Conservation (phyloP, 108 stramenopile species). For the Discostella pseudostelligera region DNA sequence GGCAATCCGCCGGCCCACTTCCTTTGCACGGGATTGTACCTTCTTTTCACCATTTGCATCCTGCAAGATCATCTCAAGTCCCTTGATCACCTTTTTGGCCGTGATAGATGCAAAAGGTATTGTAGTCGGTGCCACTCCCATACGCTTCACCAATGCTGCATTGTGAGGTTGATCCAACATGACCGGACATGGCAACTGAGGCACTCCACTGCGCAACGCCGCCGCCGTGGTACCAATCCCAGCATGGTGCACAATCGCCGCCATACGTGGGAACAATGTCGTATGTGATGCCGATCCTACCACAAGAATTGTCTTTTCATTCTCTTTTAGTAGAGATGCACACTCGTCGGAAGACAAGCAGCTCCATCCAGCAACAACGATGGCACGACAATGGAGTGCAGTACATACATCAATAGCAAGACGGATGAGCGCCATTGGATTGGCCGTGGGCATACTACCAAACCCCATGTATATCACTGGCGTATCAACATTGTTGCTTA, state of each 20-base stretch:
- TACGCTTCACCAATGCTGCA: slow-evolving; percentile 1
- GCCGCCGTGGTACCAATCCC: slow-evolving; percentile 37
- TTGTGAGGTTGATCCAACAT: slow-evolving; percentile 40
- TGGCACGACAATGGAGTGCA: not conserved
- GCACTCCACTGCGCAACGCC: slow-evolving; percentile 29
- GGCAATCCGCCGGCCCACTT: not conserved
- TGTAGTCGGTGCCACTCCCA: slow-evolving; percentile 28
- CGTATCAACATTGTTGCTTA: not conserved
- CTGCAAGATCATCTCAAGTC: not conserved
- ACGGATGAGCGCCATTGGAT: not conserved
- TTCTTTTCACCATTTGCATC: not conserved
- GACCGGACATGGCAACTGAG: slow-evolving; percentile 35
- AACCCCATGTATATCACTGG: slow-evolving; percentile 28
- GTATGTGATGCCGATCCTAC: slow-evolving; percentile 21
- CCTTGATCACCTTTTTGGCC: slow-evolving; percentile 1
- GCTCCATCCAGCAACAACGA: slow-evolving; percentile 1
- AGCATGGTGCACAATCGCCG: slow-evolving; percentile 26
- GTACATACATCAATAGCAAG: not conserved
- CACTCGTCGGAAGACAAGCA: not conserved
- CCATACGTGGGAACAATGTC: slow-evolving; percentile 23
- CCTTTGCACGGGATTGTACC: not conserved
- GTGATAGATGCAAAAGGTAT: slow-evolving; percentile 19
- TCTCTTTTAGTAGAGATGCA: not conserved
- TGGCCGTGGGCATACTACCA: slow-evolving; percentile 24
- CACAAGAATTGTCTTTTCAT: slow-evolving; percentile 4